Evolutionary conservation across 345 rosid genomes (phyloP), one percentile per base, ranked within the genome.

Genomic region (Pugionium cornutum): DNA sequence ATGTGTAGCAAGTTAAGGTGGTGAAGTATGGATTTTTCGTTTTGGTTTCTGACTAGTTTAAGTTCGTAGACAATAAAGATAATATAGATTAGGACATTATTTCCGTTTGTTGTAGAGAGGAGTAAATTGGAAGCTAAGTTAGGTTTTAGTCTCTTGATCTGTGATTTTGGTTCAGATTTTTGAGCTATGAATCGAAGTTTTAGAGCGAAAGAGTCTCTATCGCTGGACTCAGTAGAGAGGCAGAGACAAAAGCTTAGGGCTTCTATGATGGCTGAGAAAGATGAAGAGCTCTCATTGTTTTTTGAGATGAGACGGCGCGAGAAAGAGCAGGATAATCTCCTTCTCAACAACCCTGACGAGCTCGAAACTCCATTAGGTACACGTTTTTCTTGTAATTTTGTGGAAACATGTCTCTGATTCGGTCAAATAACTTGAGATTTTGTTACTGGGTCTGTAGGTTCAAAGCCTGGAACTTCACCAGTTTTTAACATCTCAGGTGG

Each of bases 241-340:
- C 97, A 86, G 77, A 79, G 92, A 75, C 86, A 82, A 53, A 95
- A 88, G 31, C 82, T 88, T 53, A 79, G 88, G 64, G 91, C 91
- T 61, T 83, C 91, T 61, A 71, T 91, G 86, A 73, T 81, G 91
- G 88, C 83, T 77, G 95, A 91, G 69, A 91, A 85, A 61, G 99
- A 94, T 70, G 99, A 94, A 55, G 97, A 91, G 72, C 92, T 91
- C 4, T 83, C 92, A 3, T 58, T 94, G 83, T 94, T 94, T 68
- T 88, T 87, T 27, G 99, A 94, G 82, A 94, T 94, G 97, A 84
- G 81, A 35, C 84, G 82, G 53, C 86, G 89, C 9, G 99, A 91
- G 80, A 85, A 89, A 75, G 92, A 91, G 41, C 92, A 85, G 10
- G 79, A 62, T 9, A 80, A 60, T 75, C 83, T 86, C 47, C 83